Evolutionary conservation across 2,329 filamentous ascomycete genomes (phyloP).

Genomic region (Fusarium haematococcum): DNA sequence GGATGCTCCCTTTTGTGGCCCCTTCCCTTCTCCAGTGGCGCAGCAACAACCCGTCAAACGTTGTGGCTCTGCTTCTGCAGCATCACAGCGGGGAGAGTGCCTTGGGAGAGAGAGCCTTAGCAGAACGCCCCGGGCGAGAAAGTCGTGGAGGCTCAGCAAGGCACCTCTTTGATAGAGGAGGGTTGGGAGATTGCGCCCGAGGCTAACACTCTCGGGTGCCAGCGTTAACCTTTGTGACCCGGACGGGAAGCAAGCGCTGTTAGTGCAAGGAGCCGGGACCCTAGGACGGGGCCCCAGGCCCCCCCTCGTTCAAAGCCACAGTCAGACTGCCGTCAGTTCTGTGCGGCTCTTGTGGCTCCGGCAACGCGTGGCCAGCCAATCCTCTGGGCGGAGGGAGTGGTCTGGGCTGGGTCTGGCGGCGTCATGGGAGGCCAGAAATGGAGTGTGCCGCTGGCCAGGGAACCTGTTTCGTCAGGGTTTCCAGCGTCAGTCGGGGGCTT

Average conservation of each 20-base stretch:
- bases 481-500: constrained; percentile 6
- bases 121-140: constrained; percentile 4
- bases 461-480: constrained; percentile 42
- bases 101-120: background rate
- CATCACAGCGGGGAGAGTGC: background rate
- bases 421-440: constrained; percentile 23
- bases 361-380: constrained; percentile 37
- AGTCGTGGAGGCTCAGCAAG: constrained; percentile 3
- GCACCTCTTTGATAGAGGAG: background rate
- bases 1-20: constrained; percentile 1
- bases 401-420: constrained; percentile 13
- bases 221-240: background rate
- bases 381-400: constrained; percentile 6
- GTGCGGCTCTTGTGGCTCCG: constrained; percentile 24
- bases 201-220: background rate
- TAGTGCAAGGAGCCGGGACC: background rate
- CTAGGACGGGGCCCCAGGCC: background rate
- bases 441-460: constrained; percentile 30
- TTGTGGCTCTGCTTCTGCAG: constrained; percentile 11
- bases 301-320: constrained; percentile 20
- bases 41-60: constrained; percentile 17
- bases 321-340: background rate
- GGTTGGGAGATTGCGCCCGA: constrained; percentile 1
- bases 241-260: background rate
- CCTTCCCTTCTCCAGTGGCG: constrained; percentile 27